A percentile compares a stretch with the other conserved stretches of the same genome.
These are phyloP conservation scores for Saccharomyces mikatae DNA, from an alignment of 805 yeast species.

Conservation along the genomic window DNA sequence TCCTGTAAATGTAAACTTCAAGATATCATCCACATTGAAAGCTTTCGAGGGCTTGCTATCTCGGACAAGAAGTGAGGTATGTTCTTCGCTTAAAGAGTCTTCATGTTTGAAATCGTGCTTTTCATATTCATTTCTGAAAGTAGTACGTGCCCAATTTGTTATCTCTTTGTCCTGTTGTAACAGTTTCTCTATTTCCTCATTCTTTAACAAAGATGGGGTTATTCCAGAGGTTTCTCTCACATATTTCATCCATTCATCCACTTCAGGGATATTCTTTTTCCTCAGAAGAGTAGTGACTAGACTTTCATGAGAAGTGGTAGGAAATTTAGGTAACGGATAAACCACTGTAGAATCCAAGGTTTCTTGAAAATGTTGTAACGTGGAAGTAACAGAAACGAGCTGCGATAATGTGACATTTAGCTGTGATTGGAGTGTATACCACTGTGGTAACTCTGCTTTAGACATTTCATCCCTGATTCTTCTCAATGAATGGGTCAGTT, in stretches of 20 bases:
- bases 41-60: constrained; percentile 22
- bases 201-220: constrained; percentile 19
- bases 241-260: constrained; percentile 69
- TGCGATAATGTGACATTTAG: constrained; percentile 79
- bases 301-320: constrained; percentile 76
- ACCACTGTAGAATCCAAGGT: constrained; percentile 60
- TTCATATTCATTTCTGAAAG: constrained; percentile 45
- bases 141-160: constrained; percentile 57
- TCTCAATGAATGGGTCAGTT: constrained; percentile 50
- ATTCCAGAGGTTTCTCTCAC: constrained; percentile 33
- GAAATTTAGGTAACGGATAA: constrained; percentile 78
- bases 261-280: constrained; percentile 85
- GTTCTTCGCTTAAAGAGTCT: constrained; percentile 29
- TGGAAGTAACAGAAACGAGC: constrained; percentile 63
- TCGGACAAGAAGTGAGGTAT: not conserved
- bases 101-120: constrained; percentile 66
- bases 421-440: constrained; percentile 68
- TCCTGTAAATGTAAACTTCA: constrained; percentile 42
- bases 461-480: constrained; percentile 48
- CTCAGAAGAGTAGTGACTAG: constrained; percentile 75
- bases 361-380: constrained; percentile 54
- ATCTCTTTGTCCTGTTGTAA: constrained; percentile 50
- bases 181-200: constrained; percentile 20
- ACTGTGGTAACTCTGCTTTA: constrained; percentile 39
- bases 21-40: constrained; percentile 33